Base-by-base conservation (phyloP, 768 basidiomycete species). In the Podaxis sp. region DNA sequence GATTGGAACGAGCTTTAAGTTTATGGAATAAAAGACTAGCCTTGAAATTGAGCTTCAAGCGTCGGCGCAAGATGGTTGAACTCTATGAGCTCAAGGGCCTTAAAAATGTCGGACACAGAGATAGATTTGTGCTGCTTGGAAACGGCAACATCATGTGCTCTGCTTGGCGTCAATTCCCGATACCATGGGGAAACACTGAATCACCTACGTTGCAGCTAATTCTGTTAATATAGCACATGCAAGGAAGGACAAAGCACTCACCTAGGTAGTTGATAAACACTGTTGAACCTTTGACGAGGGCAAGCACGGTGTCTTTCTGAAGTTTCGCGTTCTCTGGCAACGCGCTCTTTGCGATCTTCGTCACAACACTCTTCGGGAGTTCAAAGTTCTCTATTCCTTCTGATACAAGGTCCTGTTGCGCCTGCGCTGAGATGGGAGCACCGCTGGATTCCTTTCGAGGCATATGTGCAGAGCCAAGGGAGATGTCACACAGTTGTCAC, bases 211-310 rank as follows among this genome's bases (percentile, higher is more conserved):
- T 42, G 83, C 83, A 73, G 83, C 83, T 84, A 56, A 17, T 36
- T n/a, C 3, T n/a, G 22, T 59, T 36, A 59, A 13, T 39, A 40
- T 8, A 12, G 17, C 9, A 5, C 15, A 0, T 3, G 2, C 15
- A 5, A 17, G 28, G n/a, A 4, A 19, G 12, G 15, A 60, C 44
- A n/a, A 15, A 22, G 24, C 57, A 77, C 88, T 67, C 72, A 90
- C 96, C 89, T 7, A 99, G 79, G 68, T 95, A 96, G 73, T 92
- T 96, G 67, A 99, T 95, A 73, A 98, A 99, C 57, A 98, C 90
- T 0, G 96, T 96, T 3, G 95, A 93, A 33, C 90, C 89, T 71
- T 95, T 95, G 13, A 91, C 82, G 9, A 97, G 80, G 12, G 94
- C 92, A 1, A 91, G 73, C 0, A 95, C 87, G 0, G 92, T 91